These are phyloP conservation scores for Tylopilus sp. DNA, from an alignment of 768 basidiomycete genomes.

Conservation along the genomic window DNA sequence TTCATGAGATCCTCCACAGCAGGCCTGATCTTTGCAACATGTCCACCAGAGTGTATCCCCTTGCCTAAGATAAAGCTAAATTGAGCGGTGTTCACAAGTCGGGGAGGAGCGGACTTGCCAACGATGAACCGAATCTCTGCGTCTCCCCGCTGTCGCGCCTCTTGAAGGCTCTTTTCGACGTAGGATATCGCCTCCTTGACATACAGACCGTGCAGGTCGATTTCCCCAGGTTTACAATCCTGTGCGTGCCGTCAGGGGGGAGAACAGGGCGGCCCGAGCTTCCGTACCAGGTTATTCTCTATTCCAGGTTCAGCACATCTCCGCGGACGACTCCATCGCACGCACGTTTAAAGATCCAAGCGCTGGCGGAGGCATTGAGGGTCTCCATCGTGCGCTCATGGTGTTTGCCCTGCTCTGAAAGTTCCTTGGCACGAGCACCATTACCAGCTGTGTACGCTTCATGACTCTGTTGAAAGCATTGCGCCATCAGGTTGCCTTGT, in stretches of 20 bases:
- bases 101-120: slow-evolving; percentile 46
- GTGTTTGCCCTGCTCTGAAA: slow-evolving; percentile 76
- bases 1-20: slow-evolving; percentile 85
- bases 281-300: slow-evolving; percentile 74
- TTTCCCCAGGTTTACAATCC: slow-evolving; percentile 68
- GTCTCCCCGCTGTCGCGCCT: slow-evolving; percentile 62
- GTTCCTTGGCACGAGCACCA: slow-evolving; percentile 75
- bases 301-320: background rate
- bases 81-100: background rate
- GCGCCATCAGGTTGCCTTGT: slow-evolving; percentile 78
- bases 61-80: slow-evolving; percentile 50
- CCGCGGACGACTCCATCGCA: slow-evolving; percentile 2
- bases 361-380: slow-evolving; percentile 76
- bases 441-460: slow-evolving; percentile 71
- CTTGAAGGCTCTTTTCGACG: slow-evolving; percentile 66
- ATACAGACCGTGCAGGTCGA: slow-evolving; percentile 90
- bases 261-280: background rate
- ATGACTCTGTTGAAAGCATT: slow-evolving; percentile 67
- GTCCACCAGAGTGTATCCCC: slow-evolving; percentile 77
- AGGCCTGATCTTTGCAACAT: slow-evolving; percentile 84
- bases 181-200: slow-evolving; percentile 86
- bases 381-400: slow-evolving; percentile 77
- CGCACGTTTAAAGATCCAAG: slow-evolving; percentile 80
- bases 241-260: slow-evolving; percentile 20
- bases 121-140: slow-evolving; percentile 77